These are phyloP conservation scores for Incumbomyces delicatus DNA, from an alignment of 2,329 filamentous ascomycete species.

Conservation along the genomic window DNA sequence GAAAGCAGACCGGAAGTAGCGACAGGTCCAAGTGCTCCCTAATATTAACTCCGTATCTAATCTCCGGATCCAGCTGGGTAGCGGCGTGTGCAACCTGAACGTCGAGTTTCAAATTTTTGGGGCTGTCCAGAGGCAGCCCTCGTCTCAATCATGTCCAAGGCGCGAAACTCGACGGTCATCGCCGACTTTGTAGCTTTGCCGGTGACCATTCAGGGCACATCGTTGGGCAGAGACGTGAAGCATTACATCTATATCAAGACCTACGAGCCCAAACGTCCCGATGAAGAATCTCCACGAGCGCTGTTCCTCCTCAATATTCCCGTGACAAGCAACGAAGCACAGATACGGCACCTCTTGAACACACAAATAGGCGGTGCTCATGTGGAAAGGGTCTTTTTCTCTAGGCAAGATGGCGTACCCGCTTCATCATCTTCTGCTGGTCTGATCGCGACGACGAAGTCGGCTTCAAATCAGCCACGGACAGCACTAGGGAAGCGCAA, in stretches of 20 bases:
- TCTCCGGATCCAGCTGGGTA: neutral
- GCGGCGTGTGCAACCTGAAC: neutral
- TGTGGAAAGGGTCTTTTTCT: constrained; percentile 67
- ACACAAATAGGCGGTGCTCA: constrained; percentile 64
- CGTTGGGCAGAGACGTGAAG: constrained; percentile 52
- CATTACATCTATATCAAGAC: constrained; percentile 83
- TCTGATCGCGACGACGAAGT: constrained; percentile 14
- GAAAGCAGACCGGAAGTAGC: too few relatives aligned
- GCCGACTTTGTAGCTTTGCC: constrained; percentile 61
- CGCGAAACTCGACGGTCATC: constrained; percentile 30
- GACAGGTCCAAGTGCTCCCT: too few relatives aligned
- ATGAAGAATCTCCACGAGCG: constrained; percentile 62
- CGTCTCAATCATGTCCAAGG: constrained; percentile 25
- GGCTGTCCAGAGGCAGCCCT: too few relatives aligned
- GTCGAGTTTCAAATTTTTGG: neutral
- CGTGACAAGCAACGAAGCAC: constrained; percentile 66
- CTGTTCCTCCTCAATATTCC: constrained; percentile 89
- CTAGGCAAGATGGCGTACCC: constrained; percentile 25
- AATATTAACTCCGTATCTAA: neutral
- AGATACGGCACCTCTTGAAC: constrained; percentile 67
- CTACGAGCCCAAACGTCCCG: constrained; percentile 70
- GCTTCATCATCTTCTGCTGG: constrained; percentile 16
- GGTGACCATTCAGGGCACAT: constrained; percentile 54
- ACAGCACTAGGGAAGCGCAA: constrained; percentile 45
- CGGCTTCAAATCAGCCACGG: neutral